Base-by-base conservation (phyloP, 2,329 filamentous ascomycete genomes). In the Fusarium irregulare region DNA sequence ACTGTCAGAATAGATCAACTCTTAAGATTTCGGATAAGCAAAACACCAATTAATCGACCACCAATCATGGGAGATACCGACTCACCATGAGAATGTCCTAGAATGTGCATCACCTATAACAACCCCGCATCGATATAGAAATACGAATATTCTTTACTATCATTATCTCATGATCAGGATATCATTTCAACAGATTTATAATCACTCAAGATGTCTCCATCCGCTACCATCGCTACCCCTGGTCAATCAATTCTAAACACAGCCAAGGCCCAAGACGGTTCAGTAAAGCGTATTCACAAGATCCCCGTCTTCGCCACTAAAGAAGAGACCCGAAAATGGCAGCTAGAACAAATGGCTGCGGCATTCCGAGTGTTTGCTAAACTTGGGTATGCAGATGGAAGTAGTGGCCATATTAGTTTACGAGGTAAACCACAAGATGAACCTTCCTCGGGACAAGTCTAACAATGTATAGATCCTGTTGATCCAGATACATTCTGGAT, bases 351-450 rank as follows among this genome's bases (percentile, higher is more conserved):
- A 49, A 79, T 85, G 74, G 83, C 80, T 0, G 76, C 79, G 6
- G 83, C 83, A 3, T 85, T 85, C 57, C 79, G 83, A 28, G 79
- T 85, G n/a, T 85, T 85, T 73, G 81, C 80, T 4, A 81, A 81
- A 49, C 70, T 80, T 11, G 83, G 83, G 8, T 85, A 78, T 66
- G 76, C 81, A 34, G 83, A 85, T 64, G 83, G 83, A 3, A 77
- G 80, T 58, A 82, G 81, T 40, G 83, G 83, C 2, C 83, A 85
- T 72, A 85, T 85, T 60, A 83, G 81, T 47, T 66, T 83, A 25
- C 70, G 78, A 65, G 72, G 72, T 64, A 32, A 28, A 50, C 13
- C 10, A 20, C 16, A n/a, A 27, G 10, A 18, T 2, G n/a, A 10
- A 2, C 30, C 5, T 16, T 23, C 4, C 16, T 14, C 8, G 12